Conservation (phyloP, 2,329 filamentous ascomycete genomes). For the Aspergillus quadricinctus region DNA sequence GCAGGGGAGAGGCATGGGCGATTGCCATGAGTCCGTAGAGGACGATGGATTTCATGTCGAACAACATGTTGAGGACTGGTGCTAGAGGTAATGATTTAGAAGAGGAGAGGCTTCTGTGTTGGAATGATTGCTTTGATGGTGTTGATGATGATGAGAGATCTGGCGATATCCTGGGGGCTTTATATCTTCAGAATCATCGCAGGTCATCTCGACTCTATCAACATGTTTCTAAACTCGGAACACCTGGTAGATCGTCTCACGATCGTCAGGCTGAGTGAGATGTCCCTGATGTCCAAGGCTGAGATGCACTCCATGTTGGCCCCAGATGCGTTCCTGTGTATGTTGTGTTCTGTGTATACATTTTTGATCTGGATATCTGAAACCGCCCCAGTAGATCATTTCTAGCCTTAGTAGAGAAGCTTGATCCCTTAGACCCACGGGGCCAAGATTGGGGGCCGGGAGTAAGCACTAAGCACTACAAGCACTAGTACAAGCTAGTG, state of each 20-base stretch:
- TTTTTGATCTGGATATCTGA: background rate
- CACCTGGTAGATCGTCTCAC: background rate
- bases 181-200: background rate
- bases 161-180: background rate
- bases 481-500: constrained; percentile 1
- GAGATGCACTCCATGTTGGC: background rate
- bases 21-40: constrained; percentile 8
- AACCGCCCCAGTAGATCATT: background rate
- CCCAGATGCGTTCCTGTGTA: background rate
- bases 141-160: background rate
- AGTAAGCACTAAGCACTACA: constrained; percentile 3
- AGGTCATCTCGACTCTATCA: background rate
- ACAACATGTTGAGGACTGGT: constrained; percentile 5
- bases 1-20: constrained; percentile 6
- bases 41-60: constrained; percentile 9
- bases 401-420: background rate
- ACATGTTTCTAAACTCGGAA: background rate
- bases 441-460: constrained; percentile 1
- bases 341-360: background rate
- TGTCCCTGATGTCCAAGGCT: background rate
- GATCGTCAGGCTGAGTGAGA: background rate
- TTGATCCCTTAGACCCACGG: background rate
- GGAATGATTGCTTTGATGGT: background rate
- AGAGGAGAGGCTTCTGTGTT: background rate
- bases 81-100: background rate